These are phyloP conservation scores for Vaucheria bursata DNA, from an alignment of 352 stramenopile species.

Conservation along the genomic window DNA sequence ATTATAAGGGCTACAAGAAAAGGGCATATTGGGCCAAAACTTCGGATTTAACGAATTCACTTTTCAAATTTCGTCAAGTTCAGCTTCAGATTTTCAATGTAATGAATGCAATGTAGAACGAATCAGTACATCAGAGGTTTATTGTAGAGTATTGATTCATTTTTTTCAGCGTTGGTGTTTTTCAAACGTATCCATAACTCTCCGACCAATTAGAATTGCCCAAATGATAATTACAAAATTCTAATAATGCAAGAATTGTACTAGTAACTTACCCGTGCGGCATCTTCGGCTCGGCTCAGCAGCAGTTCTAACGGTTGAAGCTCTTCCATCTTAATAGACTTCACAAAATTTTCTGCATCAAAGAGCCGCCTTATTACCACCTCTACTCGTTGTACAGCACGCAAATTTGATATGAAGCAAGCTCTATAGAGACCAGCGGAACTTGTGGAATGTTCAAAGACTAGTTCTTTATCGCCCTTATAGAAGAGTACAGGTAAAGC, in stretches of 20 bases:
- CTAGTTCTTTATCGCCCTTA: not conserved
- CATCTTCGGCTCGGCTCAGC: conserved; percentile 6
- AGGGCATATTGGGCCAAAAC: no score
- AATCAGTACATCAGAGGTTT: not conserved
- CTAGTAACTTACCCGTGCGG: not conserved
- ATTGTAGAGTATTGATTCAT: not conserved
- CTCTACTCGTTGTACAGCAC: not conserved
- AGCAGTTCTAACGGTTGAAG: conserved; percentile 9
- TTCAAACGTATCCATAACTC: not conserved
- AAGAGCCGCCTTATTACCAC: not conserved
- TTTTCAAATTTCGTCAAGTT: no score
- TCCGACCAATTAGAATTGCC: no score
- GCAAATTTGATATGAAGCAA: conserved; percentile 10
- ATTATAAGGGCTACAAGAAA: no score
- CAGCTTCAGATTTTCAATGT: no score
- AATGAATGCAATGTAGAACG: no score
- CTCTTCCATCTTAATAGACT: not conserved
- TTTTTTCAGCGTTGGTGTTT: not conserved
- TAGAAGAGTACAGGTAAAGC: not conserved
- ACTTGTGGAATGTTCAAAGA: no score
- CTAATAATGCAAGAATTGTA: not conserved
- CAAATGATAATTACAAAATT: no score
- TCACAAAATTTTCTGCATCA: not conserved
- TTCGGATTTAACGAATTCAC: no score
- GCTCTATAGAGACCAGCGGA: no score